Conservation (phyloP, 2,329 filamentous ascomycete species). For the Stemphylium beticola region DNA sequence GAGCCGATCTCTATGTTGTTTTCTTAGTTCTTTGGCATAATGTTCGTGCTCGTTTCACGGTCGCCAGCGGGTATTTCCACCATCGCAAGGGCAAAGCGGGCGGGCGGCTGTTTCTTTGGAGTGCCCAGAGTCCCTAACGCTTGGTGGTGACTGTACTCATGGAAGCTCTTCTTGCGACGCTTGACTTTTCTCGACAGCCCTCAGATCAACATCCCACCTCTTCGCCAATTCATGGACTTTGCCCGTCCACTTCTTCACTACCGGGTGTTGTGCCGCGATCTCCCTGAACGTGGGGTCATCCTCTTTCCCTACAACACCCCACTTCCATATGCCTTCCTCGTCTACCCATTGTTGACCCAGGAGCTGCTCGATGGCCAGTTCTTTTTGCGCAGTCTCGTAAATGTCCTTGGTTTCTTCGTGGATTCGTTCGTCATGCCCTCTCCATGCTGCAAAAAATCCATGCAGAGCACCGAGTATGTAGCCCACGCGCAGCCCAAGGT, state of each 20-base stretch:
- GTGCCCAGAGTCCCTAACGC: no score
- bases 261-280: slow-evolving; percentile 70
- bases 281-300: slow-evolving; percentile 46
- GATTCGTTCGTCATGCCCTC: slow-evolving; percentile 31
- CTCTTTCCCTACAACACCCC: slow-evolving; percentile 55
- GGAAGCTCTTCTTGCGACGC: slow-evolving; percentile 42
- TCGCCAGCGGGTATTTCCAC: no score
- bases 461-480: slow-evolving; percentile 79
- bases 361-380: slow-evolving; percentile 67
- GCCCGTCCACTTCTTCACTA: slow-evolving; percentile 67
- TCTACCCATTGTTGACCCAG: slow-evolving; percentile 72
- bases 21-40: no score
- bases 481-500: slow-evolving; percentile 76
- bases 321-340: slow-evolving; percentile 74
- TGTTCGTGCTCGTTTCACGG: no score
- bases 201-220: slow-evolving; percentile 50
- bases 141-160: slow-evolving; percentile 13
- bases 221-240: slow-evolving; percentile 52
- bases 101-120: no score
- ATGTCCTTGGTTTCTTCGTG: slow-evolving; percentile 37
- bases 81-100: no score
- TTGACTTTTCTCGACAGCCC: slow-evolving; percentile 47
- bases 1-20: no score
- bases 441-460: slow-evolving; percentile 65
- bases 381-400: slow-evolving; percentile 58